Evolutionary conservation across 208 protist species (phyloP), one percentile per base, ranked within the genome.

Genomic region (Crithidia expoeki): DNA sequence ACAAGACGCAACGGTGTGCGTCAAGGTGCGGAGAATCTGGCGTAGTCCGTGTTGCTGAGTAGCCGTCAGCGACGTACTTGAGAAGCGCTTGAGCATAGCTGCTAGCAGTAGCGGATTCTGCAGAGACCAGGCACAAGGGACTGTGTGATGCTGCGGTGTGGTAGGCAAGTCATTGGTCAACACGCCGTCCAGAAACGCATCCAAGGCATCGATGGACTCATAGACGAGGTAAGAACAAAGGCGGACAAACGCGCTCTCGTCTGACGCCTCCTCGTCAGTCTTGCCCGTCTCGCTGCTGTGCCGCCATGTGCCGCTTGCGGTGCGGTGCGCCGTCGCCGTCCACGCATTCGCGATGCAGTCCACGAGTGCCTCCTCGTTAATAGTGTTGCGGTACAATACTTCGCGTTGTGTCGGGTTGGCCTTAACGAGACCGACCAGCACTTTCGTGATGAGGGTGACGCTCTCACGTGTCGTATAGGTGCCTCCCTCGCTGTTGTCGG

Each of bases 311-410:
- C 42, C 32, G 61, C 47, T 12, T 32, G 61, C 58, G 6, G 58
- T 49, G 14, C 61, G 33, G 5, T 57, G 61, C 61, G 50, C 63
- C 42, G 69, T 32, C 19, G 73, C 51, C 53, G 70, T 23, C 89
- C 89, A 94, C 58, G 84, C 81, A 23, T 81, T 72, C 12, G 69
- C 55, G 32, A 78, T 42, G 30, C 80, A 80, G 51, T 89, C 78
- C 34, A 95, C 66, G 4, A 93, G 72, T 2, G 50, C 62, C n/a
- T 79, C 72, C 40, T 73, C 62, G 28, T 58, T 64, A 25, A 73
- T 42, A 6, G 63, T 75, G 55, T 30, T 46, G 61, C 55, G 62
- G 62, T 75, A 83, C 9, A 83, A 55, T 19, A 78, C n/a, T 19
- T 56, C 50, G 4, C 72, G 71, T 57, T 62, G 60, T 19, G 57